Evolutionary conservation across 23 red algal species (phyloP), one percentile per base, ranked within the genome.

Genomic region (Gracilaria domingensis): DNA sequence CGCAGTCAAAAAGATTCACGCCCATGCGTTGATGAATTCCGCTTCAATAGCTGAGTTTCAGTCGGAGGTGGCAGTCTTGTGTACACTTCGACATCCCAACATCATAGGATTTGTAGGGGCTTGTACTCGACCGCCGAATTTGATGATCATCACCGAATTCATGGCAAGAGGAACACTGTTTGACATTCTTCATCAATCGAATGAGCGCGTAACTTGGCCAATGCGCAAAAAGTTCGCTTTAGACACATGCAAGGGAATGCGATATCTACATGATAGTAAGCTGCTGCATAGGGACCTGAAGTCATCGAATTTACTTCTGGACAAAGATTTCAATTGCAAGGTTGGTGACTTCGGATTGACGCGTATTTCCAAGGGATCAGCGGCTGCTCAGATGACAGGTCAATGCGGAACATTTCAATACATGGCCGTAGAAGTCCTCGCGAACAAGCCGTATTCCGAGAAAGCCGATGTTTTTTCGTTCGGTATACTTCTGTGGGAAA

Each of bases 381-480:
- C 88, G 35, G 82, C 81, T 24, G 84, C 73, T 23, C 97, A 91
- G 32, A 96, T 98, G 97, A 98, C 97, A 25, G 97, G 97, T 6
- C 93, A 98, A 56, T 98, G 97, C 47, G 97, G 97, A 79, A 98
- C 97, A 12, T 95, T 95, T 70, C 97, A 98, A 82, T 98, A 98
- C 39, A 98, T 98, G 97, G 97, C 97, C 20, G 93, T 94, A 3
- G 97, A 98, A 90, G 93, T 98, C 51, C 81, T 98, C 47, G 89
- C 86, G 9, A 93, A 86, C 65, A 80, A 88, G 66, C 97, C 97
- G 0, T 98, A 98, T 67, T 87, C 89, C n/a, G 90, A 95, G 50
- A 95, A 93, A 69, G 97, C 97, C 29, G 97, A 98, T 87, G 97
- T 98, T 21, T 98, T 94, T 80, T 98, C 97, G n/a, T 98, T 95